Conservation (phyloP, 148 eudicot species). For the Rhododendron vialii region DNA sequence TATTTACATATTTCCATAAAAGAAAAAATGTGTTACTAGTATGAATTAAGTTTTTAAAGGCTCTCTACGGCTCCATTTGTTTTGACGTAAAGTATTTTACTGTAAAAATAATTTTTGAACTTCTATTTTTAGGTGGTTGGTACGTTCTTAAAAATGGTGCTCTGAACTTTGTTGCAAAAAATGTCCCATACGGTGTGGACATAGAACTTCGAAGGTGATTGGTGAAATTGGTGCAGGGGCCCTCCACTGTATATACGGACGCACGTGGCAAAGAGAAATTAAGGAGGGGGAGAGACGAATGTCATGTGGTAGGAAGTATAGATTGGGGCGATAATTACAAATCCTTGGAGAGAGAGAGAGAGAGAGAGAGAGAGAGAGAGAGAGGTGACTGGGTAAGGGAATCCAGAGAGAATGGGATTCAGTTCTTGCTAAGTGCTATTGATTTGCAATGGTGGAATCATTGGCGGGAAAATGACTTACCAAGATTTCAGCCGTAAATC, state of each 20-base stretch:
- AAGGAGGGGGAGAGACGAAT: neutral
- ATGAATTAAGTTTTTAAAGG: neutral
- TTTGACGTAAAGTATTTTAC: neutral
- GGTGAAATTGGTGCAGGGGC: neutral
- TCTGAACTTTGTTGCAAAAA: neutral
- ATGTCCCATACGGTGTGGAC: neutral
- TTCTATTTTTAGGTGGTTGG: no score
- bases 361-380: no score
- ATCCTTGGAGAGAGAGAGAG: neutral
- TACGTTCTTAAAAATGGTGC: neutral
- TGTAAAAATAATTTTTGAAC: no score
- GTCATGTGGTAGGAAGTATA: neutral
- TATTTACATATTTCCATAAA: neutral
- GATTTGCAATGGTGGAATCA: no score
- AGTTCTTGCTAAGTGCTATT: no score
- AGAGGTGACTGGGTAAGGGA: no score
- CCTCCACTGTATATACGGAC: neutral
- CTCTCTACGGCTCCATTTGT: neutral
- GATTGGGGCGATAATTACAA: neutral
- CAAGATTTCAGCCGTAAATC: no score
- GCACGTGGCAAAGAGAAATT: neutral
- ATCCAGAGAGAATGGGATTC: no score
- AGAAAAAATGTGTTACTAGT: neutral
- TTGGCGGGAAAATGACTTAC: no score
- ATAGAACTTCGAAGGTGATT: neutral